A percentile compares a stretch with the other conserved stretches of the same genome.
Evolutionary conservation across 306 rosid genomes (phyloP).

Genomic region (Prunus mume): DNA sequence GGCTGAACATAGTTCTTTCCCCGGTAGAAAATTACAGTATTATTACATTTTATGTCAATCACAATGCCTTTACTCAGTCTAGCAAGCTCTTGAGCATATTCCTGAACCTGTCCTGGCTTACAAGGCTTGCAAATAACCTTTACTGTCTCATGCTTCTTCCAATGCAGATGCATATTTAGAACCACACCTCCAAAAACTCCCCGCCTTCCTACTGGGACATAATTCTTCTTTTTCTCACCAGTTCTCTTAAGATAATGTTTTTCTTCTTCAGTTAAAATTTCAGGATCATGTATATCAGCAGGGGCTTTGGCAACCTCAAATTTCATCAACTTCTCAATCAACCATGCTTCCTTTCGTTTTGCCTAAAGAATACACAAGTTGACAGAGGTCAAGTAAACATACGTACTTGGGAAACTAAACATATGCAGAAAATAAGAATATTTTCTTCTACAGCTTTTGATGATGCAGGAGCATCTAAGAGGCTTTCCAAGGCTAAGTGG

Average conservation of each 20-base stretch:
- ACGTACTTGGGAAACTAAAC: background rate
- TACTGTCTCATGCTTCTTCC: constrained; percentile 93
- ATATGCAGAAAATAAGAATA: background rate
- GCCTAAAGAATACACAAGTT: constrained; percentile 45
- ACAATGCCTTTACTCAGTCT: constrained; percentile 89
- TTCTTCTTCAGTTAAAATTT: constrained; percentile 86
- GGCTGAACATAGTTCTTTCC: constrained; percentile 92
- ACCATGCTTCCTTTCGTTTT: constrained; percentile 84
- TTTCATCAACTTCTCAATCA: constrained; percentile 83
- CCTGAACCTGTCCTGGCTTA: constrained; percentile 73
- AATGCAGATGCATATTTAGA: constrained; percentile 92
- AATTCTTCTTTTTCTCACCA: constrained; percentile 87
- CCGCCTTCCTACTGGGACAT: constrained; percentile 77
- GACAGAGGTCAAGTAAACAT: background rate
- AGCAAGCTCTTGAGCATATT: constrained; percentile 80
- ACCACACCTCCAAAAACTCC: constrained; percentile 96
- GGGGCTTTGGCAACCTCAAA: constrained; percentile 58
- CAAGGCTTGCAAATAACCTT: constrained; percentile 92
- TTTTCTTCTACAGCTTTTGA: too few species aligned
- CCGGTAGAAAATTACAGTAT: constrained; percentile 63
- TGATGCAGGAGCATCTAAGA: too few species aligned
- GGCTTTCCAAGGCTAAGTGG: too few species aligned
- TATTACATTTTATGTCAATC: constrained; percentile 70
- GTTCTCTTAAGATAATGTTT: constrained; percentile 87
- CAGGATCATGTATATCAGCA: constrained; percentile 73